Conservation (phyloP, 2,329 filamentous ascomycete genomes). For the Scleromitrula shiraiana region DNA sequence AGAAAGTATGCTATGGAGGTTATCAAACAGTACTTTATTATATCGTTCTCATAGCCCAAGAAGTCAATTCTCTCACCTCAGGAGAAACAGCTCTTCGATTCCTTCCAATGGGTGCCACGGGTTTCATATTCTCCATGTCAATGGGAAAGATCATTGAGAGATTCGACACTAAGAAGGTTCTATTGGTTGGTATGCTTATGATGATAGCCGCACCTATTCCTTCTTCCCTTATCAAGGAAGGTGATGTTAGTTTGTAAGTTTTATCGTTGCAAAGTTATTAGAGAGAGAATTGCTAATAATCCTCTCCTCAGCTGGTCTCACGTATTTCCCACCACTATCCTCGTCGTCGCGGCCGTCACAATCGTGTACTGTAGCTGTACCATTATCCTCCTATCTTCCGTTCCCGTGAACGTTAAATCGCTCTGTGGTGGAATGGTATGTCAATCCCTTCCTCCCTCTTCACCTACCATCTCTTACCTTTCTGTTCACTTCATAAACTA, state of each 20-base stretch:
- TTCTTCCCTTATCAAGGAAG: not conserved
- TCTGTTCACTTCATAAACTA: no score
- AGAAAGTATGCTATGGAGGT: slow-evolving; percentile 33
- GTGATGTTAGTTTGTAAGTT: not conserved
- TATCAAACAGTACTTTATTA: slow-evolving; percentile 38
- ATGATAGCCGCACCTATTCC: slow-evolving; percentile 5
- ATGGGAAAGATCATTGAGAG: slow-evolving; percentile 32
- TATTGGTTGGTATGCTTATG: slow-evolving; percentile 7
- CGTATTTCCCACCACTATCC: slow-evolving; percentile 1
- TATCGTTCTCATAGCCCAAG: slow-evolving; percentile 35
- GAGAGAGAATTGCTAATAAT: not conserved
- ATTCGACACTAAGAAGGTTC: slow-evolving; percentile 25
- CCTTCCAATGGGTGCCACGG: slow-evolving; percentile 34
- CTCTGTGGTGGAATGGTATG: slow-evolving; percentile 32
- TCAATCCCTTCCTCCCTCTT: not conserved
- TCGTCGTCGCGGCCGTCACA: slow-evolving; percentile 34
- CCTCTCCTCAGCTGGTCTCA: not conserved
- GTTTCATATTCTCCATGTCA: slow-evolving; percentile 32
- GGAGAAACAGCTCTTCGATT: slow-evolving; percentile 34
- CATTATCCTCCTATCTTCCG: slow-evolving; percentile 33
- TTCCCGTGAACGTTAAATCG: slow-evolving; percentile 35
- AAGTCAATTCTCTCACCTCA: slow-evolving; percentile 33
- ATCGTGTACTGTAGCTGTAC: slow-evolving; percentile 36
- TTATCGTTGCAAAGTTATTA: not conserved
- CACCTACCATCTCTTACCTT: no score